Evolutionary conservation across 176 grass and related monocot species (phyloP), one percentile per base, ranked within the genome.

Genomic region (Oryza australiensis): DNA sequence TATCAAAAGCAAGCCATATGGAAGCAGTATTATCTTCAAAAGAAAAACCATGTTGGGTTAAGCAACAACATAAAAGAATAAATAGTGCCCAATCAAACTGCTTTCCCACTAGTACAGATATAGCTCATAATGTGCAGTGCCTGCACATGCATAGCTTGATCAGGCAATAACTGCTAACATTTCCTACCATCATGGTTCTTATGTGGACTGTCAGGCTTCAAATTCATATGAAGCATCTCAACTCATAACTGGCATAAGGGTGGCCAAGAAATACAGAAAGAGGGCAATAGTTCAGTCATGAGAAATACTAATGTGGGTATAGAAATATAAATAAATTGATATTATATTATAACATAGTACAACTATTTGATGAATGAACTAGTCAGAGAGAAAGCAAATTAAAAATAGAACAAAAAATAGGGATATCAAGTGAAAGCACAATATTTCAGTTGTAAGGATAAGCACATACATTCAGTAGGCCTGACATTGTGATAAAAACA

Each of bases 391-490:
- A 60, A 60, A 24, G n/a, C 55, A 60, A 24, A 2, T 62, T 10
- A 48, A 66, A 83, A 8, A 26, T 16, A 80, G 15, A 78, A 82
- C 29, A 10, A 18, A 59, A 14, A 66, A 78, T 43, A 76, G n/a
- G 67, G 60, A 80, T 65, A 32, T 49, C 20, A 55, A 76, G 13
- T 67, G 3, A 68, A 66, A 75, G 33, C 22, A 69, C 35, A 76
- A 48, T 65, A 80, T 53, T 84, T 40, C 59, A 46, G 12, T 66
- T 26, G 66, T 40, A 84, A 55, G 43, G 29, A 59, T 42, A 72
- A 66, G 77, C 20, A 41, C 35, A 8, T 93, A 97, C 94, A 73
- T 97, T 97, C 16, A 97, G 77, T 38, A 97, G 77, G 80, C 94
- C 94, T 23, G 94, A 97, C 91, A 97, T 97, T 77, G 65, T 71